phyloP scores from a whole-genome alignment of 768 basidiomycete genomes.

The Mycena indigotica region DNA sequence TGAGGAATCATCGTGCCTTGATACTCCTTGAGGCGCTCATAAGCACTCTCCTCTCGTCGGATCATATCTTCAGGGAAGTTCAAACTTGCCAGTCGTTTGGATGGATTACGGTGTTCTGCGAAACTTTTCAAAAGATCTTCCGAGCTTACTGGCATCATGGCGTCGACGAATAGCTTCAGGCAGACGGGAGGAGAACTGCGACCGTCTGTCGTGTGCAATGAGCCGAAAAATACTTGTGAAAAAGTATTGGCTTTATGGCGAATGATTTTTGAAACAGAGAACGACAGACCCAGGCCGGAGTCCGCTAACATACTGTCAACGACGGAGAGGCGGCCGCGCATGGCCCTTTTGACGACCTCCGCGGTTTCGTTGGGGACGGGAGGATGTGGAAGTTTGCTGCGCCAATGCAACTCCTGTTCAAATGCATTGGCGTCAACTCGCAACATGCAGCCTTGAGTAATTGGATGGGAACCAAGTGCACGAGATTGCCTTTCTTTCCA shows the following conservation, averaged over 20 bases:
- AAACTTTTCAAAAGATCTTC: neutral
- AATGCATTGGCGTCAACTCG: no score
- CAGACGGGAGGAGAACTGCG: neutral
- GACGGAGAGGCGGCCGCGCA: neutral
- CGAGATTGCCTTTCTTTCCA: neutral
- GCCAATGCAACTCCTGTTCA: no score
- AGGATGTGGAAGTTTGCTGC: neutral
- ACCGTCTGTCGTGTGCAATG: neutral
- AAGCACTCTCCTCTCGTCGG: neutral
- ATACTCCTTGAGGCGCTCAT: neutral
- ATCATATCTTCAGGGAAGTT: neutral
- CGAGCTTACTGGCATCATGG: neutral
- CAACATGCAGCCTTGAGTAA: no score
- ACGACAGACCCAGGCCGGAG: neutral
- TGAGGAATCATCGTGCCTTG: neutral
- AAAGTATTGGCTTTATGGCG: neutral
- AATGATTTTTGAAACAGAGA: neutral
- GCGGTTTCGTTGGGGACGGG: neutral
- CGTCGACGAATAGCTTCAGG: neutral
- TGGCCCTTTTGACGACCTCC: neutral
- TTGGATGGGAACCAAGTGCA: no score
- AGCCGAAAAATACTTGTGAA: no score
- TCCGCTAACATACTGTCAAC: neutral
- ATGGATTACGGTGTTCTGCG: neutral
- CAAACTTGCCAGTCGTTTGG: neutral